A percentile compares a stretch with the other conserved stretches of the same genome.
Evolutionary conservation across 2,329 filamentous ascomycete genomes (phyloP).

Genomic region (Pestalotiopsis sp.): DNA sequence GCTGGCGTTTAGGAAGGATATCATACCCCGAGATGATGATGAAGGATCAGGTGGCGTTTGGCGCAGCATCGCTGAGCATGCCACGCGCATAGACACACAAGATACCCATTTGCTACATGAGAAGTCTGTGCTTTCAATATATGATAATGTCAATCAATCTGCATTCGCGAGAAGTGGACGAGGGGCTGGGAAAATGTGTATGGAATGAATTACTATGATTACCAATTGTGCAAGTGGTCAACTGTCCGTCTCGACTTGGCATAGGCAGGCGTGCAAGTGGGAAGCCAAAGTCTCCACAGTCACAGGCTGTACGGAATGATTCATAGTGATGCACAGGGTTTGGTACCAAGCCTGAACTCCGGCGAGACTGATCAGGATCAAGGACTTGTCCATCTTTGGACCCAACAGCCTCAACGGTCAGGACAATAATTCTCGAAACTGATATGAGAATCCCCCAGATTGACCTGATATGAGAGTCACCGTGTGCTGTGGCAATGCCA

Average conservation of each 20-base stretch:
- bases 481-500: constrained; percentile 4
- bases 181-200: not conserved
- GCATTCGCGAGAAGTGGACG: not conserved
- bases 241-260: not conserved
- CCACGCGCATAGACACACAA: not conserved
- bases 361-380: not conserved
- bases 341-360: not conserved
- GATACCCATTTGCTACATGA: not conserved
- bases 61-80: not conserved
- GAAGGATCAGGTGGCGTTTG: not conserved
- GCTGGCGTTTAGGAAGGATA: not conserved
- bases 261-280: not conserved
- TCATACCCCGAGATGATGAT: not conserved
- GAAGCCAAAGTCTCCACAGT: not conserved
- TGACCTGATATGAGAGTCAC: constrained; percentile 2
- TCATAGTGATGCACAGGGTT: constrained; percentile 3
- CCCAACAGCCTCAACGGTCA: not conserved
- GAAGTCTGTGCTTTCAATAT: not conserved
- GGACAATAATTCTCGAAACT: not conserved
- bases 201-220: not conserved
- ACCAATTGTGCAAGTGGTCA: too few relatives aligned
- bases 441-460: not conserved
- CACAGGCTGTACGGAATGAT: not conserved
- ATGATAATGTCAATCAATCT: not conserved
- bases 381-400: not conserved